Percentiles rank a stretch among this genome's conserved stretches.
Evolutionary conservation across 2,329 filamentous ascomycete genomes (phyloP).

Genomic region (Aspergillus calidoustus): DNA sequence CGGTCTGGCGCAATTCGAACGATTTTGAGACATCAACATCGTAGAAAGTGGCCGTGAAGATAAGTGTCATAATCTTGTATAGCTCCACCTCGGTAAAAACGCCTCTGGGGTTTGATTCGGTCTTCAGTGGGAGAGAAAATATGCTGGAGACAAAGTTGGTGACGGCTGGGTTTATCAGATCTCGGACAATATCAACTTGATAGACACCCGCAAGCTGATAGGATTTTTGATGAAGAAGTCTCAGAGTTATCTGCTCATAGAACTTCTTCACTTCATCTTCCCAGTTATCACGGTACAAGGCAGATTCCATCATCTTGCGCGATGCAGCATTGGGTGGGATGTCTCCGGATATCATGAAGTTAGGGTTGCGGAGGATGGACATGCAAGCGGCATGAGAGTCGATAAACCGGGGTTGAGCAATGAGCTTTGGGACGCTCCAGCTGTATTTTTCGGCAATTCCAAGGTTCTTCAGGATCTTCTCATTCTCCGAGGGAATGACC

Average conservation of each 20-base stretch:
- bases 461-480: slow-evolving; percentile 47
- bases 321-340: slow-evolving; percentile 46
- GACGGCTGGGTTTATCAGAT: slow-evolving; percentile 58
- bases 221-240: slow-evolving; percentile 49
- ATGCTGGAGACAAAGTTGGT: slow-evolving; percentile 60
- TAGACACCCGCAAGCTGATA: slow-evolving; percentile 52
- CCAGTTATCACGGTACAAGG: slow-evolving; percentile 53
- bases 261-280: slow-evolving; percentile 51
- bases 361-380: slow-evolving; percentile 48
- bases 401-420: slow-evolving; percentile 45
- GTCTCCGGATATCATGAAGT: slow-evolving; percentile 56
- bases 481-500: slow-evolving; percentile 53
- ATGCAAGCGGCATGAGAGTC: slow-evolving; percentile 52
- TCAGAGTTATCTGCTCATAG: slow-evolving; percentile 53
- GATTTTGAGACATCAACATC: slow-evolving; percentile 58
- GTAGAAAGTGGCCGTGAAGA: slow-evolving; percentile 61
- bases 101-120: slow-evolving; percentile 54
- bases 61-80: slow-evolving; percentile 57
- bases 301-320: slow-evolving; percentile 48
- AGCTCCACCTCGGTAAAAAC: slow-evolving; percentile 60
- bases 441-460: slow-evolving; percentile 49
- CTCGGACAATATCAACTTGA: slow-evolving; percentile 55
- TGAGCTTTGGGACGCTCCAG: slow-evolving; percentile 38
- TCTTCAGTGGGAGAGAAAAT: slow-evolving; percentile 62
- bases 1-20: slow-evolving; percentile 56